phyloP scores from a whole-genome alignment of 2,329 filamentous ascomycete species.

The Drechslerella stenobrocha region DNA sequence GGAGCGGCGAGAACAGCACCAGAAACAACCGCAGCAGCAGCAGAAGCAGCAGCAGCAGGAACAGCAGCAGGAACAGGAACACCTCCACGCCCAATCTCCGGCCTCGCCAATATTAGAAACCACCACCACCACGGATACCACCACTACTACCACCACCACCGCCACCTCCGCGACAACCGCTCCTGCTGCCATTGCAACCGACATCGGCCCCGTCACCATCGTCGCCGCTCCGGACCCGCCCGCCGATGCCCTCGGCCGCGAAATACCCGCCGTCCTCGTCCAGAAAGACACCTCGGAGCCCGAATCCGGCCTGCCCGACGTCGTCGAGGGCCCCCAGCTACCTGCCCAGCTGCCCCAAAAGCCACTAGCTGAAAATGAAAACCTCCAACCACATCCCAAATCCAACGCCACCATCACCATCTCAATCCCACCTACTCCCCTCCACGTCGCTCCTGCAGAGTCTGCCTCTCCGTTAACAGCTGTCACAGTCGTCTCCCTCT shows the following conservation, averaged over 20 bases:
- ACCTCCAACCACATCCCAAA: slow-evolving; percentile 33
- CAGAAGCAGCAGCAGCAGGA: slow-evolving; percentile 11
- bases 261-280: slow-evolving; percentile 25
- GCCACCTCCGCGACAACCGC: not conserved
- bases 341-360: slow-evolving; percentile 20
- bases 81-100: not conserved
- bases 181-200: slow-evolving; percentile 5
- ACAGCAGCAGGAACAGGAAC: not conserved
- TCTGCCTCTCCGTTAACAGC: not conserved
- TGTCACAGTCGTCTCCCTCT: not conserved
- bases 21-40: too few species aligned
- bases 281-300: slow-evolving; percentile 33
- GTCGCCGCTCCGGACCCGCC: slow-evolving; percentile 5
- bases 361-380: slow-evolving; percentile 45
- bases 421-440: not conserved
- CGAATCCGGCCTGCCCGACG: slow-evolving; percentile 23
- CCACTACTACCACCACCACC: not conserved
- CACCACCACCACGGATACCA: not conserved
- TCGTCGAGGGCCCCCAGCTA: slow-evolving; percentile 6
- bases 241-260: slow-evolving; percentile 1
- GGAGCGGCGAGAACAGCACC: too few species aligned
- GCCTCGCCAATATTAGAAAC: slow-evolving; percentile 2
- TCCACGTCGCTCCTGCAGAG: slow-evolving; percentile 8
- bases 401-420: slow-evolving; percentile 5
- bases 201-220: slow-evolving; percentile 11